Evolutionary conservation across 139 green algal species (phyloP).

Genomic region (Mesotaenium endlicherianum): DNA sequence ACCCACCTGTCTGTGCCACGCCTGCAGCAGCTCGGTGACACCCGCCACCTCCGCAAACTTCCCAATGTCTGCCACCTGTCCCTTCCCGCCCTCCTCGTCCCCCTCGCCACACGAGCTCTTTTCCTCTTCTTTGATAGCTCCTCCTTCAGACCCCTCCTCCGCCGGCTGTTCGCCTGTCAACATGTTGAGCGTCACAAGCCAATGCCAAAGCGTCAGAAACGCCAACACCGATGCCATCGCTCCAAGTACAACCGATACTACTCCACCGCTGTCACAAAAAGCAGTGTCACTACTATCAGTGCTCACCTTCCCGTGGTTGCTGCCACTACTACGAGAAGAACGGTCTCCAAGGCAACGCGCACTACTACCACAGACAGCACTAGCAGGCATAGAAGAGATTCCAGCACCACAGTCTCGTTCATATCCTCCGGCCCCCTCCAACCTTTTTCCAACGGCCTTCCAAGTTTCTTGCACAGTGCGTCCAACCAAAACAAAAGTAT

Average conservation of each 20-base stretch:
- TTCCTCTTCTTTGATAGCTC: not conserved
- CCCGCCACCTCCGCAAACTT: constrained; percentile 38
- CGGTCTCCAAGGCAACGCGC: too few species aligned
- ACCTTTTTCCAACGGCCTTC: too few species aligned
- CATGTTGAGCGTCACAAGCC: too few species aligned
- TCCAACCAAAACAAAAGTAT: too few species aligned
- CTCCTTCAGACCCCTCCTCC: not conserved
- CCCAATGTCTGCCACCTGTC: constrained; percentile 34
- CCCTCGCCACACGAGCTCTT: not conserved
- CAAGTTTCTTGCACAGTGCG: too few species aligned
- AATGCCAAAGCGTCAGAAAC: too few species aligned
- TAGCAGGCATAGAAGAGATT: too few species aligned
- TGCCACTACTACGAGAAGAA: too few species aligned
- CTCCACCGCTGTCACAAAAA: not conserved
- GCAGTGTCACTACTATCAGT: not conserved
- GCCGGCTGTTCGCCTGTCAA: not conserved
- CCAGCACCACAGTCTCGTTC: too few species aligned
- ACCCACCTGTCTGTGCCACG: constrained; percentile 33
- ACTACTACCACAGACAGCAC: too few species aligned
- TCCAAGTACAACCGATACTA: not conserved
- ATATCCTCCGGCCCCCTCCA: too few species aligned
- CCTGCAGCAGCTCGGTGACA: not conserved
- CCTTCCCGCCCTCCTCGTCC: not conserved
- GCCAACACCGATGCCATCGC: not conserved
- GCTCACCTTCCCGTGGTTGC: not conserved